Conservation (phyloP, 768 basidiomycete genomes). For the Suillus placidus region DNA sequence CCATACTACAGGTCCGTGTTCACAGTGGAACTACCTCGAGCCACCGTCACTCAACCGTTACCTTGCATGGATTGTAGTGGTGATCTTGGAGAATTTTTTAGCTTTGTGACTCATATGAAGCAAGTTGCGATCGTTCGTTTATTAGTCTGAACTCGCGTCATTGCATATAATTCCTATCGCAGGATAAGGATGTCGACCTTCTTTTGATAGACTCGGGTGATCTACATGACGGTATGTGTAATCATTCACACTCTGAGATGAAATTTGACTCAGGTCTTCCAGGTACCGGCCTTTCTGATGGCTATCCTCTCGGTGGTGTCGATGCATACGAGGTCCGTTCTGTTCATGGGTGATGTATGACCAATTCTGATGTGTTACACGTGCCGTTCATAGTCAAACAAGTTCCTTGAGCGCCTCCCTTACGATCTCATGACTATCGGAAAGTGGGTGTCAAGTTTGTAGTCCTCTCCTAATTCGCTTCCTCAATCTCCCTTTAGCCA, state of each 20-base stretch:
- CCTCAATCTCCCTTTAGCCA: conserved; percentile 50
- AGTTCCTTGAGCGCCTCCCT: conserved; percentile 72
- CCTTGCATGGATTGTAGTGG: conserved; percentile 36
- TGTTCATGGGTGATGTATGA: background rate
- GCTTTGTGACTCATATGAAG: conserved; percentile 85
- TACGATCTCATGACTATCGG: conserved; percentile 87
- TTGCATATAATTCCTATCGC: background rate
- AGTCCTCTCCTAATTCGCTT: background rate
- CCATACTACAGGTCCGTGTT: conserved; percentile 64
- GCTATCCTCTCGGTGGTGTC: conserved; percentile 66
- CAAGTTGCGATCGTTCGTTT: conserved; percentile 57
- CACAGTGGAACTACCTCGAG: background rate
- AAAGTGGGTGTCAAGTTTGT: conserved; percentile 49
- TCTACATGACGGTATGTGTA: conserved; percentile 59
- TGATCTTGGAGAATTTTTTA: conserved; percentile 80
- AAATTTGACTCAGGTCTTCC: conserved; percentile 13
- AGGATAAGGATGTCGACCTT: conserved; percentile 78
- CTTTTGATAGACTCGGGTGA: conserved; percentile 82
- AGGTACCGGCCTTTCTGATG: conserved; percentile 81
- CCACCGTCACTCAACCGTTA: background rate
- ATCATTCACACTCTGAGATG: background rate
- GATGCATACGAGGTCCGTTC: conserved; percentile 67
- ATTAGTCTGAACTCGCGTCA: background rate
- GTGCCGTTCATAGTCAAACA: conserved; percentile 53
- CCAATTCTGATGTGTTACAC: background rate